Conservation (phyloP, 768 basidiomycete genomes). For the Dioszegia hungarica region DNA sequence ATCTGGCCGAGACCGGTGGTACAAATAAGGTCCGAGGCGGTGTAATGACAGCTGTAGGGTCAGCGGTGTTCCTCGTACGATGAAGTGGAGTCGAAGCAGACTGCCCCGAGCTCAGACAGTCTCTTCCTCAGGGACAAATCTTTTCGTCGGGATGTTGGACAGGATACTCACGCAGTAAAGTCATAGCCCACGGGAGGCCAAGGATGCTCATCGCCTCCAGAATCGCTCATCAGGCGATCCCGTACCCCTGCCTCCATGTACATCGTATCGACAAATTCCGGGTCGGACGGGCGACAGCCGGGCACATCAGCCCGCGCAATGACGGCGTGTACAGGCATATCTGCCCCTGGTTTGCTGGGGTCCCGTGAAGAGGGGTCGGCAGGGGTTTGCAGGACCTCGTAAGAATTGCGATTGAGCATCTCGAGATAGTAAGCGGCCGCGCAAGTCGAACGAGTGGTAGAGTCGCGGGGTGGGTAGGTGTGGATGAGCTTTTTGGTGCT, state of each 20-base stretch:
- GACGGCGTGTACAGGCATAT: no score
- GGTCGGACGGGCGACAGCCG: no score
- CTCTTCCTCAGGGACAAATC: no score
- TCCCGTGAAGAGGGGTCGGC: no score
- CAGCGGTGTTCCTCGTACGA: background rate
- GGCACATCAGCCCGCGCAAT: no score
- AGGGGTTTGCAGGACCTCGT: no score
- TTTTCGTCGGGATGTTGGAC: no score
- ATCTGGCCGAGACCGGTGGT: slow-evolving; percentile 12
- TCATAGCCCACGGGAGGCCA: background rate
- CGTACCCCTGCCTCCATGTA: background rate
- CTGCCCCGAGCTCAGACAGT: no score
- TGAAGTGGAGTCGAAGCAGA: background rate
- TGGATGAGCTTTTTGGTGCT: slow-evolving; percentile 7
- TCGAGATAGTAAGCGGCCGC: background rate
- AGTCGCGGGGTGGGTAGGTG: slow-evolving; percentile 16
- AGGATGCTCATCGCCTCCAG: background rate
- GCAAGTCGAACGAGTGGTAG: background rate
- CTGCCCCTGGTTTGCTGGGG: no score
- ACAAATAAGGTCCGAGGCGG: slow-evolving; percentile 21
- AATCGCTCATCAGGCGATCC: no score
- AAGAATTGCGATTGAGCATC: no score
- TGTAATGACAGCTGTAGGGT: slow-evolving; percentile 27
- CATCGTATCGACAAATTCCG: background rate
- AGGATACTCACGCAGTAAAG: slow-evolving; percentile 8